Evolutionary conservation across 2,329 filamentous ascomycete species (phyloP).

Genomic region (Colletotrichum sp.): DNA sequence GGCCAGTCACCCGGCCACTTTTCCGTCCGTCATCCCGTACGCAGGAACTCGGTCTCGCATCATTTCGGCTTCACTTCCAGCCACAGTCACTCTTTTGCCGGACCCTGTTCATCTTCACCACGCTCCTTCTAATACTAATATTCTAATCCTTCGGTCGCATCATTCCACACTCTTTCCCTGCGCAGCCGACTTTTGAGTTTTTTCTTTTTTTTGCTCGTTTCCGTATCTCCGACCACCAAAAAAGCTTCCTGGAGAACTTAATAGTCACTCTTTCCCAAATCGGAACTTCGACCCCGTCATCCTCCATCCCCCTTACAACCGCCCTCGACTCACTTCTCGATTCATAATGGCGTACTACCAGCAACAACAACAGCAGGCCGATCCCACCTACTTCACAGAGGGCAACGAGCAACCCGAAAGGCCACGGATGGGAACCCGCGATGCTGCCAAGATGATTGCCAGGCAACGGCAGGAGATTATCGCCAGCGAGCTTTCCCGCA

Average conservation of each 20-base stretch:
- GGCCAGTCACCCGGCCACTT: slow-evolving; percentile 50
- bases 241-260: slow-evolving; percentile 28
- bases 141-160: slow-evolving; percentile 24
- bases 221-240: slow-evolving; percentile 15
- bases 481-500: slow-evolving; percentile 84
- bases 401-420: slow-evolving; percentile 53
- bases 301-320: slow-evolving; percentile 26
- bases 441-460: slow-evolving; percentile 79
- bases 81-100: slow-evolving; percentile 63
- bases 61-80: slow-evolving; percentile 52
- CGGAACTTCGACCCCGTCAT: slow-evolving; percentile 30
- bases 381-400: slow-evolving; percentile 62
- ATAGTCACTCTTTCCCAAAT: slow-evolving; percentile 49
- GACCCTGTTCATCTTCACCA: slow-evolving; percentile 28
- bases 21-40: slow-evolving; percentile 32
- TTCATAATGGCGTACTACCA: slow-evolving; percentile 53
- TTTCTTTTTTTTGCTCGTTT: background rate
- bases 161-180: slow-evolving; percentile 20
- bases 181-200: slow-evolving; percentile 7
- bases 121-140: slow-evolving; percentile 28
- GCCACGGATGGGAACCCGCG: slow-evolving; percentile 71
- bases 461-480: slow-evolving; percentile 87
- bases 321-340: slow-evolving; percentile 33
- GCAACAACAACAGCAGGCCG: slow-evolving; percentile 33
- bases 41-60: slow-evolving; percentile 37